Conservation (phyloP, 129 eudicot species). For the Escallonia rubra region DNA sequence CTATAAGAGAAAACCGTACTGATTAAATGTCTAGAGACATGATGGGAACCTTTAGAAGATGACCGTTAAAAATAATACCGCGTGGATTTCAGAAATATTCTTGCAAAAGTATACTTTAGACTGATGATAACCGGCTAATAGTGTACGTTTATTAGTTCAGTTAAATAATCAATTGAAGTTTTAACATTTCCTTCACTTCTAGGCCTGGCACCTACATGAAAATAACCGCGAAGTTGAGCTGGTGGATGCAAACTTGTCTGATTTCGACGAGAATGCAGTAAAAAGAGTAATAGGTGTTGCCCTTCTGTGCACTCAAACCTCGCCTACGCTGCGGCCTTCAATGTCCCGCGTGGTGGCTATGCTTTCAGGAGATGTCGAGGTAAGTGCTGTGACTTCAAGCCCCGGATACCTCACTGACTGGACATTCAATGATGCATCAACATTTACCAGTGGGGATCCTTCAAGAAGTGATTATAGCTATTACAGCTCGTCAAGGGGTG, state of each 20-base stretch:
- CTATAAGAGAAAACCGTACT: too few relatives aligned
- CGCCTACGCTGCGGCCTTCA: slow-evolving; percentile 58
- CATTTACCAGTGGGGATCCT: slow-evolving; percentile 23
- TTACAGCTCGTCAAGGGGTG: slow-evolving; percentile 13
- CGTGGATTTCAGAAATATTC: too few relatives aligned
- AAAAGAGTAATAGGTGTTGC: slow-evolving; percentile 43
- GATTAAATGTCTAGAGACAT: too few relatives aligned
- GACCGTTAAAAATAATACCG: too few relatives aligned
- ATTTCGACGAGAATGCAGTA: slow-evolving; percentile 45
- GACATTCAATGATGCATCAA: slow-evolving; percentile 43
- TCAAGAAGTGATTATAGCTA: background rate
- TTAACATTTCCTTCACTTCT: background rate
- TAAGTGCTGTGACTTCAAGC: slow-evolving; percentile 29
- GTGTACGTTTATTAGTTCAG: too few relatives aligned
- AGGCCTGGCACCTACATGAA: slow-evolving; percentile 88
- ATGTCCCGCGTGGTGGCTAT: slow-evolving; percentile 88
- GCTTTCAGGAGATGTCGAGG: slow-evolving; percentile 68
- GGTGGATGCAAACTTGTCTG: slow-evolving; percentile 37
- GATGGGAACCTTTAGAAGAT: too few relatives aligned
- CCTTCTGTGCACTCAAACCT: slow-evolving; percentile 74
- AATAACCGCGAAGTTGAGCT: slow-evolving; percentile 45
- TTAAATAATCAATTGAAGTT: background rate
- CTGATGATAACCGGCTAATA: too few relatives aligned
- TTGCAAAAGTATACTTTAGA: too few relatives aligned
- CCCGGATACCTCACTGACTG: slow-evolving; percentile 65